phyloP scores from a whole-genome alignment of 495 filamentous ascomycete species.

The Sporormia fimetaria region DNA sequence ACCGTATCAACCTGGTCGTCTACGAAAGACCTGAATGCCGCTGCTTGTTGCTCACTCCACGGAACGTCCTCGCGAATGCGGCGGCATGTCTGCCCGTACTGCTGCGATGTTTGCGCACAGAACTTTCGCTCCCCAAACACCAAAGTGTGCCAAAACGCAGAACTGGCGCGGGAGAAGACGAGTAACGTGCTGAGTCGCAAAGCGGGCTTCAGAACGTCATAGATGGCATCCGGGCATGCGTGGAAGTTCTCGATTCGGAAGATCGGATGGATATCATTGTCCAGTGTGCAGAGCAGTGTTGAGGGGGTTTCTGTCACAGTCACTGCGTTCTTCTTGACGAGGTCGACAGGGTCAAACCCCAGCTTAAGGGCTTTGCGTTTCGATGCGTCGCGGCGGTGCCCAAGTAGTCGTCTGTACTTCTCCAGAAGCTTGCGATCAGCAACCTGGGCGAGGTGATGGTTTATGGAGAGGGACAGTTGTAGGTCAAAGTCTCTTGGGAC shows the following conservation, averaged over 20 bases:
- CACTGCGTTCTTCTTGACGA: conserved; percentile 28
- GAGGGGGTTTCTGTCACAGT: conserved; percentile 8
- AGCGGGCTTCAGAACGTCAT: conserved; percentile 26
- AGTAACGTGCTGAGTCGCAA: conserved; percentile 24
- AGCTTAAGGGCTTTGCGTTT: conserved; percentile 21
- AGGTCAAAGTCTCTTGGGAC: conserved; percentile 26
- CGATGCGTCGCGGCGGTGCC: conserved; percentile 18
- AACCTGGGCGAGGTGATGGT: conserved; percentile 25
- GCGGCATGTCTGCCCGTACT: conserved; percentile 20
- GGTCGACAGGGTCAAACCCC: conserved; percentile 26
- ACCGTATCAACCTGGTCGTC: conserved; percentile 20
- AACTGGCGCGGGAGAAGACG: conserved; percentile 22
- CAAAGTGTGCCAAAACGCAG: conserved; percentile 26
- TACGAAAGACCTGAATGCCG: conserved; percentile 18
- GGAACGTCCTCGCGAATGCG: conserved; percentile 21
- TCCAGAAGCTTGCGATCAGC: conserved; percentile 23
- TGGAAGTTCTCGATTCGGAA: conserved; percentile 27
- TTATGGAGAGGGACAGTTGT: conserved; percentile 25
- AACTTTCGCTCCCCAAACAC: conserved; percentile 24
- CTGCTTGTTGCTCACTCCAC: conserved; percentile 14
- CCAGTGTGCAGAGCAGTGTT: conserved; percentile 14
- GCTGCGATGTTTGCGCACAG: conserved; percentile 10
- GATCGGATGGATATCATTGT: conserved; percentile 27
- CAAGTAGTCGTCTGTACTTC: conserved; percentile 21
- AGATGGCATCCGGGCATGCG: conserved; percentile 26